These are phyloP conservation scores for Taxillus chinensis DNA, from an alignment of 164 flowering plant genomes.

Conservation along the genomic window DNA sequence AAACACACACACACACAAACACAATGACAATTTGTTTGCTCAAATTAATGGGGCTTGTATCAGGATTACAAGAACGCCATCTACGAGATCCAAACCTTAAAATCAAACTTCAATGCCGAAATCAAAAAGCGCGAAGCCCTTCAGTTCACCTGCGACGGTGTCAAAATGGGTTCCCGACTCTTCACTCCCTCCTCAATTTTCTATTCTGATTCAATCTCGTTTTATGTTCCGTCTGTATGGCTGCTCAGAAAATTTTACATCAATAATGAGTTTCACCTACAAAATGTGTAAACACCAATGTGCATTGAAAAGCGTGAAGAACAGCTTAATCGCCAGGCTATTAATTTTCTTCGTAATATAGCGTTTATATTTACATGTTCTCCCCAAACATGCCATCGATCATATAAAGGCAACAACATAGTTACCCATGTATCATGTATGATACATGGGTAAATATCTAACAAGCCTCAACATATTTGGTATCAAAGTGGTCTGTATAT, in stretches of 20 bases:
- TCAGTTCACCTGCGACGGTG: conserved; percentile 26
- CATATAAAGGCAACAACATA: no score
- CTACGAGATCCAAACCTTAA: conserved; percentile 27
- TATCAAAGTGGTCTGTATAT: no score
- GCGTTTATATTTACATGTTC: no score
- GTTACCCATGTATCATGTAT: no score
- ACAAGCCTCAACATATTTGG: no score
- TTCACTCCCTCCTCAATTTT: neutral
- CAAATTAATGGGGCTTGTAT: neutral
- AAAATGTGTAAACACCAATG: no score
- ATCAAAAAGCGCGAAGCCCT: conserved; percentile 38
- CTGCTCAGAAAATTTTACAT: neutral
- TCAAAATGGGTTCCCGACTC: conserved; percentile 26
- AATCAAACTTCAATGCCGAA: conserved; percentile 26
- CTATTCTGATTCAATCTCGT: neutral
- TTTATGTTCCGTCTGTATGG: neutral
- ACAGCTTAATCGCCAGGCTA: neutral
- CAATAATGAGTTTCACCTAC: no score
- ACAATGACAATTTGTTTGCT: neutral
- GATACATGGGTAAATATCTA: no score
- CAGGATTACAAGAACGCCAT: conserved; percentile 33
- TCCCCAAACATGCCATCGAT: no score
- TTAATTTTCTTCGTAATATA: no score
- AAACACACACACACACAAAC: neutral
- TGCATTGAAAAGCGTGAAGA: no score